phyloP scores from a whole-genome alignment of 495 filamentous ascomycete genomes.

The Annulohypoxylon bovei region DNA sequence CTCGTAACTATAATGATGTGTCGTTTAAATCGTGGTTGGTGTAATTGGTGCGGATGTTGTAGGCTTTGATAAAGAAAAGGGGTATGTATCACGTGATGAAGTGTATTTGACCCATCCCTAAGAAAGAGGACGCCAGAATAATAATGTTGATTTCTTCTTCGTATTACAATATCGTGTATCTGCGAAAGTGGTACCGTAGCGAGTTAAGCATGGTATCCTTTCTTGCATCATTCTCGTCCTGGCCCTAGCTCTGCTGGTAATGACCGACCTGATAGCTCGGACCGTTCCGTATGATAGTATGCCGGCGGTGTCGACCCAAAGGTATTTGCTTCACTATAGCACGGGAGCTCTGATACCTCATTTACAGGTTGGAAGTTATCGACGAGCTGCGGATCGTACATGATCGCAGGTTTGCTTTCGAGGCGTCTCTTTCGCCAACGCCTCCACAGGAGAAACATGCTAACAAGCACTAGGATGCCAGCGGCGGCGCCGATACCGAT shows the following conservation, averaged over 20 bases:
- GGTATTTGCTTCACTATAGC: not conserved
- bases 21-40: too few relatives aligned
- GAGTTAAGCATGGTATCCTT: not conserved
- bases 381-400: not conserved
- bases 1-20: too few relatives aligned
- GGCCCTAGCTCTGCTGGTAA: not conserved
- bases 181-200: too few relatives aligned
- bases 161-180: too few relatives aligned
- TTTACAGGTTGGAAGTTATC: not conserved
- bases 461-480: not conserved
- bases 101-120: not conserved
- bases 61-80: not conserved
- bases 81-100: not conserved
- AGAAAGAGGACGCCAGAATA: not conserved
- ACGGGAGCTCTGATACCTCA: not conserved
- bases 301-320: not conserved
- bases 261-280: not conserved
- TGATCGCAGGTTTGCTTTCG: not conserved
- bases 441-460: constrained; percentile 1
- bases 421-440: not conserved
- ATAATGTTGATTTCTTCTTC: too few relatives aligned
- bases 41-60: not conserved
- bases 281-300: not conserved
- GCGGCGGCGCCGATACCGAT: constrained; percentile 2
- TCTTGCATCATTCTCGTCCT: not conserved